These are phyloP conservation scores for Phytophthora uliginosa DNA, from an alignment of 352 stramenopile genomes.

Conservation along the genomic window DNA sequence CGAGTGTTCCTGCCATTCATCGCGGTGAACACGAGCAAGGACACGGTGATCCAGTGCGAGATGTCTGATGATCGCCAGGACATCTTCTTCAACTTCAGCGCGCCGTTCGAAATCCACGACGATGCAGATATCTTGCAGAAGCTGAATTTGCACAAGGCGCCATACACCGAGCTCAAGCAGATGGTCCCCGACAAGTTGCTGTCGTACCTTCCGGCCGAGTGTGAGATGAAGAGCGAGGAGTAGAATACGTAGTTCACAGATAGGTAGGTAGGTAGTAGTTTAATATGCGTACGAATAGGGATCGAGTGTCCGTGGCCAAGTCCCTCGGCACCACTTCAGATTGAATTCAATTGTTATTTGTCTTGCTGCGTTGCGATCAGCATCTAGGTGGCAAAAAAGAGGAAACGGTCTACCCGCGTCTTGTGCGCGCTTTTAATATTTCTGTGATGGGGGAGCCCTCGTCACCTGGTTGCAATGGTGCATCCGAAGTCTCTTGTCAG, in stretches of 20 bases:
- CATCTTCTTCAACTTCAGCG: slow-evolving; percentile 98
- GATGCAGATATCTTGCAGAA: slow-evolving; percentile 97
- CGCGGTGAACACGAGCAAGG: slow-evolving; percentile 95
- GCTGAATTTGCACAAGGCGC: slow-evolving; percentile 91
- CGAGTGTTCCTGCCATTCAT: slow-evolving; percentile 98
- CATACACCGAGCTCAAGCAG: slow-evolving; percentile 71
- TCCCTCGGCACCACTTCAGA: slow-evolving; percentile 18
- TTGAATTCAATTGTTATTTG: slow-evolving; percentile 22
- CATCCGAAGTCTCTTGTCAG: slow-evolving; percentile 1
- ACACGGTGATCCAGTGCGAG: slow-evolving; percentile 97
- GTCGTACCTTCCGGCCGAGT: slow-evolving; percentile 81
- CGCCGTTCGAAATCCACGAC: slow-evolving; percentile 98
- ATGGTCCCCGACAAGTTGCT: slow-evolving; percentile 84
- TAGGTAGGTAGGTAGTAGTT: slow-evolving; percentile 28
- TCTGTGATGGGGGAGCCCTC: slow-evolving; percentile 9
- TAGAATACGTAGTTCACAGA: slow-evolving; percentile 22
- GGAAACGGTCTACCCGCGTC: slow-evolving; percentile 16
- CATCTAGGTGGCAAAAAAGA: slow-evolving; percentile 13
- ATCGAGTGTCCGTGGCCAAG: slow-evolving; percentile 2
- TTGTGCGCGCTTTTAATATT: slow-evolving; percentile 4
- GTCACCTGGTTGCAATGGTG: not conserved
- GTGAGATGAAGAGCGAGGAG: slow-evolving; percentile 79
- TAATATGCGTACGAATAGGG: slow-evolving; percentile 27
- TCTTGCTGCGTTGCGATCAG: slow-evolving; percentile 13
- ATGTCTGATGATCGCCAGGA: slow-evolving; percentile 96